Conservation (phyloP, 768 basidiomycete species). For the Lyophyllum shimeji region DNA sequence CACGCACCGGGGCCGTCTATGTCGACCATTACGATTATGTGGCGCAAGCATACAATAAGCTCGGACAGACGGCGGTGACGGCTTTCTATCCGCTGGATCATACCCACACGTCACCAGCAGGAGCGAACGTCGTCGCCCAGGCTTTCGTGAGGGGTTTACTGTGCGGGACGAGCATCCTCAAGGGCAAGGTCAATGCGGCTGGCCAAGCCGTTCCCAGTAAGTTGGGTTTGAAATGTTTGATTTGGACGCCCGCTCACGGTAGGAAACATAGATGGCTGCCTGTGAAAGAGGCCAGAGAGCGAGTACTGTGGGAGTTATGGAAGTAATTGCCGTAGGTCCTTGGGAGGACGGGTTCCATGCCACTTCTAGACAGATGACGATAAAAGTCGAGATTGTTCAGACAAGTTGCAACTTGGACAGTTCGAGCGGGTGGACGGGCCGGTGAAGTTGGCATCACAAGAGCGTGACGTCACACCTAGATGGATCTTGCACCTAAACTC, state of each 20-base stretch:
- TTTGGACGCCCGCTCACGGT: too few relatives aligned
- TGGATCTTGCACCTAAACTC: not conserved
- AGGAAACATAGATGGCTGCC: too few relatives aligned
- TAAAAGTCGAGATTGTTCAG: not conserved
- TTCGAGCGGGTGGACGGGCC: not conserved
- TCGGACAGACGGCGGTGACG: conserved; percentile 35
- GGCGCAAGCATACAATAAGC: conserved; percentile 37
- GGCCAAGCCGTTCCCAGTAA: too few relatives aligned
- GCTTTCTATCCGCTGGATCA: conserved; percentile 46
- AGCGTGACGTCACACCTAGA: conserved; percentile 2
- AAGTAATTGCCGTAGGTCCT: too few relatives aligned
- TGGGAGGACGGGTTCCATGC: too few relatives aligned
- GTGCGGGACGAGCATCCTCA: conserved; percentile 35
- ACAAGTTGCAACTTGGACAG: not conserved
- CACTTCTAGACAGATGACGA: not conserved
- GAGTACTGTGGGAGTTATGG: too few relatives aligned
- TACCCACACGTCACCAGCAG: conserved; percentile 42
- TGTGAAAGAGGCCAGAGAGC: too few relatives aligned
- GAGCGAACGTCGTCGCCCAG: conserved; percentile 45
- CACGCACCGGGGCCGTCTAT: conserved; percentile 36
- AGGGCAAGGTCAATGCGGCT: conserved; percentile 11
- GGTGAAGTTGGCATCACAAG: not conserved
- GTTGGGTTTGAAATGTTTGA: too few relatives aligned
- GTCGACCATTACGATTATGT: conserved; percentile 48
- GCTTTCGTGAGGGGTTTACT: conserved; percentile 48